These are phyloP conservation scores for Medicago lupulina DNA, from an alignment of 306 rosid species.

Conservation along the genomic window DNA sequence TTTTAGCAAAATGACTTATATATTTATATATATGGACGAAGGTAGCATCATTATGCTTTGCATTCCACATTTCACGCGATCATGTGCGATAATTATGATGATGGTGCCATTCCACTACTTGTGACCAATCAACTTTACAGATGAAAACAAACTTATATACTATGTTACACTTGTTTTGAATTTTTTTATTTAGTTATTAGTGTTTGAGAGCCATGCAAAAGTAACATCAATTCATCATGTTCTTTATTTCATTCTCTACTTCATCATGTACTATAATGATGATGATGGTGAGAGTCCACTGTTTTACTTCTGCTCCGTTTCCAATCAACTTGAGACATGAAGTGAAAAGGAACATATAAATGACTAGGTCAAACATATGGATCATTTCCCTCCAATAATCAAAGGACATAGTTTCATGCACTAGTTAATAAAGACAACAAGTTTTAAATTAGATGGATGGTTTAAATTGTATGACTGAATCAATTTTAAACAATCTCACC, in stretches of 20 bases:
- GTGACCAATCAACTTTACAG: not conserved
- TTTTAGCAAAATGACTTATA: no score
- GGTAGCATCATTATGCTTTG: slow-evolving; percentile 1
- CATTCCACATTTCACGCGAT: not conserved
- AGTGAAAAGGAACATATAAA: not conserved
- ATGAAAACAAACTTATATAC: not conserved
- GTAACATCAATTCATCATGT: not conserved
- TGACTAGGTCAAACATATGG: not conserved
- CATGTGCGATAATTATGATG: not conserved
- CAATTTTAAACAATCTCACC: no score
- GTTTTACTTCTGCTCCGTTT: not conserved
- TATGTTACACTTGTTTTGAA: not conserved
- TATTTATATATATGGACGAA: no score
- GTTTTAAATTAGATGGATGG: no score
- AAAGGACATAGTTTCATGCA: no score
- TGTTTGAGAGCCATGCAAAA: not conserved
- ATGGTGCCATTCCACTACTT: slow-evolving; percentile 5
- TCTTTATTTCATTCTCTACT: slow-evolving; percentile 6
- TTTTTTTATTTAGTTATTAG: not conserved
- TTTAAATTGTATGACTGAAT: no score
- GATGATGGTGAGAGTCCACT: not conserved
- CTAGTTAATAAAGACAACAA: no score
- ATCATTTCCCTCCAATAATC: not conserved
- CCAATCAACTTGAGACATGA: not conserved
- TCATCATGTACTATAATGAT: not conserved